Base-by-base conservation (phyloP, 495 filamentous ascomycete genomes). In the Evansstolkia leycettana region DNA sequence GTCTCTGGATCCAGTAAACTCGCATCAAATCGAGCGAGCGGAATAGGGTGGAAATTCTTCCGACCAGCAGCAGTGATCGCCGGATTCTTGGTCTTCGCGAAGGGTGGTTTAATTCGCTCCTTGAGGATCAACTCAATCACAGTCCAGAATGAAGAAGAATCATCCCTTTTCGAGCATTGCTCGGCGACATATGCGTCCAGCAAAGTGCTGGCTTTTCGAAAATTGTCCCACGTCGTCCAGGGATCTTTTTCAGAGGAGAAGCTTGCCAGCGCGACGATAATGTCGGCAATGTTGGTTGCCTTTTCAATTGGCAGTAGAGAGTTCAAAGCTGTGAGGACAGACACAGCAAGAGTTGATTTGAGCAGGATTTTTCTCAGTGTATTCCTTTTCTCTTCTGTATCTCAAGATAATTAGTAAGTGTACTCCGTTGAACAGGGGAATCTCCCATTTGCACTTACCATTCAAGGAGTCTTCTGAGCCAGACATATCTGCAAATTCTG, bases 41-140 rank as follows among this genome's bases (percentile, higher is more conserved):
- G 58, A 37, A 58, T 39, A 10, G 69, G 62, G 38, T 75, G 59
- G 35, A 71, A 65, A 28, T 74, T 69, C 56, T 75, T 78, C 25
- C 80, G 60, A 28, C 76, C 74, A 6, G 69, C 63, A 2, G 66
- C 50, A 0, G 80, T 84, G 40, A 85, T 64, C n/a, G 69, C 61
- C 0, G 66, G 50, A 7, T 77, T 75, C 31, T 65, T 70, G n/a
- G 75, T 70, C 37, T 70, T 72, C n/a, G 71, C 69, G 48, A 86
- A 88, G 1, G 81, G 60, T n/a, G 79, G 77, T 14, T 72, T 72
- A n/a, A 88, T 60, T 33, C 55, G 53, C 3, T 54, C 45, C 24
- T 52, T 62, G 2, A 83, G 61, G 25, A 75, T 54, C 7, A 60
- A 51, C n/a, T 78, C 67, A n/a, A 73, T 48, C 25, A 80, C 63